Evolutionary conservation across 177 flowering plant genomes (phyloP).

Genomic region (Vitis hybrid): DNA sequence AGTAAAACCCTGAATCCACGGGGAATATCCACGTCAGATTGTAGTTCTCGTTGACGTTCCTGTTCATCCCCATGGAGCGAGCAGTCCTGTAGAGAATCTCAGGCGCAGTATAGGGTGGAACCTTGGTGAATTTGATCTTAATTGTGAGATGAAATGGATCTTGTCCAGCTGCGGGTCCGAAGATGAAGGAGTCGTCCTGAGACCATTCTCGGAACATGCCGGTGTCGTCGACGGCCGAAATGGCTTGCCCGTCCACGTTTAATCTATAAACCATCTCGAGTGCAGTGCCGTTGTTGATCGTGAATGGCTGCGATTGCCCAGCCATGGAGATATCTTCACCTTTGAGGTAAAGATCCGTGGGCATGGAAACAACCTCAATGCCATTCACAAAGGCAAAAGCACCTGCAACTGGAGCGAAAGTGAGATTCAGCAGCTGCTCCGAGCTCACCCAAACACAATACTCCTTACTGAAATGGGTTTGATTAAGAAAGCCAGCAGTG

Average conservation of each 20-base stretch:
- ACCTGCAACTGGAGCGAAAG: not conserved
- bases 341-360: not conserved
- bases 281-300: conserved; percentile 2
- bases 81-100: conserved; percentile 18
- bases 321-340: not conserved
- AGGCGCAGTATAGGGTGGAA: conserved; percentile 20
- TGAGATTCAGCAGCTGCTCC: not conserved
- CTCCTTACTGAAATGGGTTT: not conserved
- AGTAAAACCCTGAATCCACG: conserved; percentile 24
- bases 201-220: conserved; percentile 12
- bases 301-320: not conserved
- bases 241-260: conserved; percentile 2
- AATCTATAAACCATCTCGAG: conserved; percentile 5
- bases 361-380: conserved; percentile 4
- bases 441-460: not conserved
- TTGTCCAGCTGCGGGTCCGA: not conserved
- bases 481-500: not conserved
- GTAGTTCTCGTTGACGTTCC: conserved; percentile 1
- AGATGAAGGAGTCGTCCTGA: not conserved
- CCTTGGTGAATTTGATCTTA: not conserved
- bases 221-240: not conserved
- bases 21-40: conserved; percentile 28
- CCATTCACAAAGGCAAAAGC: not conserved
- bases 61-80: conserved; percentile 13
- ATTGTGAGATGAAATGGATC: not conserved